Evolutionary conservation across 2,329 filamentous ascomycete species (phyloP), one percentile per base, ranked within the genome.

Genomic region (Magnaporthiopsis poae): DNA sequence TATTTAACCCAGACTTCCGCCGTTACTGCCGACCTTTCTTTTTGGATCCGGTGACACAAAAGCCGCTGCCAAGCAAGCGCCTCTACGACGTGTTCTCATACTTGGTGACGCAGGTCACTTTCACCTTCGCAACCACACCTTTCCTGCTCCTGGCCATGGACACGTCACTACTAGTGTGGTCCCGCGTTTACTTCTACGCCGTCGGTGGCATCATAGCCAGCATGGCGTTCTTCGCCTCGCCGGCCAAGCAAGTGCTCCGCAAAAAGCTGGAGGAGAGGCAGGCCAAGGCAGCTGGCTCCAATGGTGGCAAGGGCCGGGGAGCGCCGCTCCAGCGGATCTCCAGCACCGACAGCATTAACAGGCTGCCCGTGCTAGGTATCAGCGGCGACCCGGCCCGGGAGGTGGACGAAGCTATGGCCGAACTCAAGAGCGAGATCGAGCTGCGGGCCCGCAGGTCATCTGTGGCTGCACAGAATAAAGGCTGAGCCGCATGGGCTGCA

Each of bases 21-120:
- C 91, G 95, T 66, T 85, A 94, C 73, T 79, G 98, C 68, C 92
- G 95, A 1, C 95, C 95, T 29, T 94, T 99, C 79, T 97, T 99
- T 82, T 80, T 98, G 63, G 88, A 92, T 65, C 85, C 92, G 1
- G 85, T 90, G 69, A 90, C 90, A 52, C 86, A 83, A 69, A 83
- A 83, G 65, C 86, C 90, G 1, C 87, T 87, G 0, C 80, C 87
- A 0, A 82, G 82, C 72, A 99, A 99, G 77, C 86, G 82, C 68
- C 94, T 92, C 79, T 99, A 99, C 78, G 95, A 99, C 68, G n/a
- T 75, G 62, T 69, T 73, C 66, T 75, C 73, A 33, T 74, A 71
- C 68, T 67, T 76, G 7, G 70, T 70, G 27, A 76, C 75, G 0
- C 75, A 76, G 65, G 62, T 74, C 33, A 71, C 72, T 63, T 76